Evolutionary conservation across 2,329 filamentous ascomycete genomes (phyloP).

Genomic region (Trichoderma arundinaceum): DNA sequence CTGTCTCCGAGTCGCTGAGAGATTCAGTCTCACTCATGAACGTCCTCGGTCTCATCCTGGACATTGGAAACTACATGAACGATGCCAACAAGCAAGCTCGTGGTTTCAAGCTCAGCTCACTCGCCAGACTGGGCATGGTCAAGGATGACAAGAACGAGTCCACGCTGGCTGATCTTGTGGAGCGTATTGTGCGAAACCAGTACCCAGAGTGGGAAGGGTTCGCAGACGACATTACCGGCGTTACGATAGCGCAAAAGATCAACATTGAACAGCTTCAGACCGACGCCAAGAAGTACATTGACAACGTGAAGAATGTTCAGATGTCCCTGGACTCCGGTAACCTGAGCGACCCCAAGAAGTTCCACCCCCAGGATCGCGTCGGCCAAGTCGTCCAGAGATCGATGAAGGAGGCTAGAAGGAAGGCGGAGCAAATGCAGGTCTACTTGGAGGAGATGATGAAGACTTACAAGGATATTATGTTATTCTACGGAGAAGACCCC

Average conservation of each 20-base stretch:
- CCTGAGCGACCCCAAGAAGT: slow-evolving; percentile 93
- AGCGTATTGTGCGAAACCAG: slow-evolving; percentile 93
- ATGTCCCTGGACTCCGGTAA: slow-evolving; percentile 91
- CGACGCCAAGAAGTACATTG: slow-evolving; percentile 90
- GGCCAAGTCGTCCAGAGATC: slow-evolving; percentile 86
- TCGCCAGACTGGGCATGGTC: slow-evolving; percentile 92
- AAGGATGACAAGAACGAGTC: slow-evolving; percentile 99
- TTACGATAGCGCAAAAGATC: slow-evolving; percentile 82
- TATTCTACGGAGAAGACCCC: slow-evolving; percentile 94
- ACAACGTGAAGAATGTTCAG: slow-evolving; percentile 94
- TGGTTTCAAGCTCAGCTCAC: slow-evolving; percentile 96
- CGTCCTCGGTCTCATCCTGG: slow-evolving; percentile 90
- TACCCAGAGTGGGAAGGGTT: slow-evolving; percentile 96
- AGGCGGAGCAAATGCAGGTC: slow-evolving; percentile 93
- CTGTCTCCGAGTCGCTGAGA: slow-evolving; percentile 84
- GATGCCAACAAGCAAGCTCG: slow-evolving; percentile 97
- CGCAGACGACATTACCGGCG: slow-evolving; percentile 79
- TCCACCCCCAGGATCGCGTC: slow-evolving; percentile 96
- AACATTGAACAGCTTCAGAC: slow-evolving; percentile 90
- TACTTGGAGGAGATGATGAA: slow-evolving; percentile 92
- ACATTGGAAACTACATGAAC: slow-evolving; percentile 99
- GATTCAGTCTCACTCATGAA: slow-evolving; percentile 96
- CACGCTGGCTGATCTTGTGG: slow-evolving; percentile 92
- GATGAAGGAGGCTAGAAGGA: slow-evolving; percentile 96
- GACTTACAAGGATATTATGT: slow-evolving; percentile 93